Conservation (phyloP, 495 filamentous ascomycete genomes). For the Parathielavia hyrcaniae region DNA sequence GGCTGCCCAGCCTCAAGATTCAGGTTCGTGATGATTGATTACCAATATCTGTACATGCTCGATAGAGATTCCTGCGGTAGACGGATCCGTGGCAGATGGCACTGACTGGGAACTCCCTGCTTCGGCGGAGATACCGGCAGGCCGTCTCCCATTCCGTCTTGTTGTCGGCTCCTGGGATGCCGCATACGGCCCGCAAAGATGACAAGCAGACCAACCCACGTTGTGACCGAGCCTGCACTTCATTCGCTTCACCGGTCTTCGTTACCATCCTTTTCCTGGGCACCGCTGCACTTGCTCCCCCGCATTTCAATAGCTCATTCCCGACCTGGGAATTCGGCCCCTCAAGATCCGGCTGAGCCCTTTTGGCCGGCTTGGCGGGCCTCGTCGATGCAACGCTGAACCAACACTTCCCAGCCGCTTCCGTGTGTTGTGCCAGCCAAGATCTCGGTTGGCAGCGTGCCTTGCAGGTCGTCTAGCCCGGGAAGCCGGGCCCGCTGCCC, state of each 20-base stretch:
- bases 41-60: no score
- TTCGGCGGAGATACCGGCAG: no score
- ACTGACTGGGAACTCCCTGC: no score
- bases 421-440: neutral
- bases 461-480: slow-evolving; percentile 7
- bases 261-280: neutral
- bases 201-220: no score
- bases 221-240: neutral
- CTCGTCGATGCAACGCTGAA: neutral
- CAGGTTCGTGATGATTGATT: no score
- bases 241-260: neutral
- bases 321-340: slow-evolving; percentile 7
- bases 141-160: no score
- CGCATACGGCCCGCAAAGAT: no score
- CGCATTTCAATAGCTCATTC: slow-evolving; percentile 3
- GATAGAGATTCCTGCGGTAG: no score
- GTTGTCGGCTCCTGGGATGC: no score
- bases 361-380: slow-evolving; percentile 12
- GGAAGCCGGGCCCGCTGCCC: slow-evolving; percentile 11
- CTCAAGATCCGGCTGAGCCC: slow-evolving; percentile 7
- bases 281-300: neutral
- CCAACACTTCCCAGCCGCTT: neutral
- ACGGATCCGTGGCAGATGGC: no score
- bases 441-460: slow-evolving; percentile 5
- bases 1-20: no score